A percentile compares a stretch with the other conserved stretches of the same genome.
phyloP scores from a whole-genome alignment of 2,329 filamentous ascomycete genomes.

The Tolypocladium album region DNA sequence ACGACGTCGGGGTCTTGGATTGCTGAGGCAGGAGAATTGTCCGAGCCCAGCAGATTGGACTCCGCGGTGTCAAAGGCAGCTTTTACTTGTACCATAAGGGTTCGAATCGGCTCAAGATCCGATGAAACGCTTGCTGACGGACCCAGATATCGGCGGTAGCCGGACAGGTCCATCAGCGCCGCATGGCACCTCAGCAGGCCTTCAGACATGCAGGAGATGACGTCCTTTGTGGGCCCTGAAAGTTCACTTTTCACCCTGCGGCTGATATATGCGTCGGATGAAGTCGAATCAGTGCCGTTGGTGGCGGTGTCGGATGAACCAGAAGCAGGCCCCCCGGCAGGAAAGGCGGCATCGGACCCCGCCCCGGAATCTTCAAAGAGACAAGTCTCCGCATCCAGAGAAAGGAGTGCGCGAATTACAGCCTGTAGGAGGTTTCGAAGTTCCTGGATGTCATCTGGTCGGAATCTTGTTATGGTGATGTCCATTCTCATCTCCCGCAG shows the following conservation, averaged over 20 bases:
- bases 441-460: constrained; percentile 34
- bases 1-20: constrained; percentile 38
- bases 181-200: constrained; percentile 37
- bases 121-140: constrained; percentile 29
- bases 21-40: constrained; percentile 32
- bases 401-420: constrained; percentile 41
- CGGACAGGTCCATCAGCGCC: constrained; percentile 41
- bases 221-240: constrained; percentile 32
- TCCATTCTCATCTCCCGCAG: constrained; percentile 46
- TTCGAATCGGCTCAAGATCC: constrained; percentile 27
- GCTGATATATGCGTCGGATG: constrained; percentile 7
- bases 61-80: constrained; percentile 36
- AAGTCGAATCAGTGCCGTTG: constrained; percentile 2
- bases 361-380: constrained; percentile 26
- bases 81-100: constrained; percentile 30
- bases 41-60: constrained; percentile 32
- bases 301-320: background rate
- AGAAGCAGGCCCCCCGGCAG: constrained; percentile 2
- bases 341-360: constrained; percentile 6
- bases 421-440: constrained; percentile 45
- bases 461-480: constrained; percentile 42
- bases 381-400: constrained; percentile 36
- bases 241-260: constrained; percentile 20
- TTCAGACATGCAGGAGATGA: constrained; percentile 35
- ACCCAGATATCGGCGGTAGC: constrained; percentile 35